Evolutionary conservation across 2,329 filamentous ascomycete genomes (phyloP).

Genomic region (Hirsutella minnesotensis): DNA sequence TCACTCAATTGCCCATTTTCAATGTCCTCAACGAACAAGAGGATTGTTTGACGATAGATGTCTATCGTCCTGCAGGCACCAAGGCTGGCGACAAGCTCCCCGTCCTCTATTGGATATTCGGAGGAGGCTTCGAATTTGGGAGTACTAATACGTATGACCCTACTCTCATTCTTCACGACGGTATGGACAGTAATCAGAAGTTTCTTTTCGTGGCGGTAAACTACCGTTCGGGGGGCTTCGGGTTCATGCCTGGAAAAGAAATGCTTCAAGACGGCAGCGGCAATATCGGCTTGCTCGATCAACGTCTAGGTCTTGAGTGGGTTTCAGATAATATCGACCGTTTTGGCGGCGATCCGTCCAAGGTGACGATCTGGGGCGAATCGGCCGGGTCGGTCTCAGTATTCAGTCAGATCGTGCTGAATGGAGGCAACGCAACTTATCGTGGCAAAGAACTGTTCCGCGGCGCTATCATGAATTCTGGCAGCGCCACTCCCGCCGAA

Average conservation of each 20-base stretch:
- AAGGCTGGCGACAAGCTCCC: too few species aligned
- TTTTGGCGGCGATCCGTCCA: slow-evolving; percentile 67
- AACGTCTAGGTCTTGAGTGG: slow-evolving; percentile 63
- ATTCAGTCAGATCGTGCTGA: slow-evolving; percentile 64
- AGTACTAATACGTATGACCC: slow-evolving; percentile 41
- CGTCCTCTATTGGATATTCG: slow-evolving; percentile 61
- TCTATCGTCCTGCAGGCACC: slow-evolving; percentile 48
- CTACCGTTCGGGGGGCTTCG: slow-evolving; percentile 65
- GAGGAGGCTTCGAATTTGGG: slow-evolving; percentile 50
- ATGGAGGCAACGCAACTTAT: slow-evolving; percentile 60
- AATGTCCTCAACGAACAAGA: slow-evolving; percentile 44
- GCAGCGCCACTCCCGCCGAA: slow-evolving; percentile 48
- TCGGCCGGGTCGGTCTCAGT: slow-evolving; percentile 62
- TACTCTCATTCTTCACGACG: slow-evolving; percentile 30
- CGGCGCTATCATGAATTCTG: slow-evolving; percentile 68
- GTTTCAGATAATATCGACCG: slow-evolving; percentile 63
- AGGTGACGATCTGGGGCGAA: slow-evolving; percentile 72
- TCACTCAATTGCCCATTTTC: slow-evolving; percentile 46
- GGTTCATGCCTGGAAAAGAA: slow-evolving; percentile 59
- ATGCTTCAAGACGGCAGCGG: slow-evolving; percentile 53
- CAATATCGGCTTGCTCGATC: slow-evolving; percentile 63
- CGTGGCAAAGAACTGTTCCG: slow-evolving; percentile 66
- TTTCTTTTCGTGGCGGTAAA: slow-evolving; percentile 69
- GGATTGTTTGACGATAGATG: slow-evolving; percentile 51
- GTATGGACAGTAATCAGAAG: slow-evolving; percentile 31